Evolutionary conservation across 768 basidiomycete species (phyloP).

Genomic region (Harrya chromipes): DNA sequence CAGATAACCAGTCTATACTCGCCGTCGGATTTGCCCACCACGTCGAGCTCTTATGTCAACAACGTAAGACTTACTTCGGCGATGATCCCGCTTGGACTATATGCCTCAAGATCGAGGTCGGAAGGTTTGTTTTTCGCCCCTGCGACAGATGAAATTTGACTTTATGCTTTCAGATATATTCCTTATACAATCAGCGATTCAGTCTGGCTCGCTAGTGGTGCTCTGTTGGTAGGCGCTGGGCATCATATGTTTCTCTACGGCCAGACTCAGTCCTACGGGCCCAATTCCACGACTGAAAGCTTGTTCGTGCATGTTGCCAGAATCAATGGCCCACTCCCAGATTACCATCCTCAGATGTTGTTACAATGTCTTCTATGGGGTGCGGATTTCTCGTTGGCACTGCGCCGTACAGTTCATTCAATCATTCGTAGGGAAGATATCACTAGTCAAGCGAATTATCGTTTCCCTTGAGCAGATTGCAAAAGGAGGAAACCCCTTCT

Average conservation of each 20-base stretch:
- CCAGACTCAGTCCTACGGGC: conserved; percentile 33
- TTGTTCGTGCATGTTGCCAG: conserved; percentile 82
- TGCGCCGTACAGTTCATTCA: not conserved
- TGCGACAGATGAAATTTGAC: conserved; percentile 1
- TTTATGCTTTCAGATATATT: conserved; percentile 51
- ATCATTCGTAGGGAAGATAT: conserved; percentile 63
- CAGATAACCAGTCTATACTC: conserved; percentile 84
- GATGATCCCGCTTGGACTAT: conserved; percentile 76
- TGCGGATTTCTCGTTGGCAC: conserved; percentile 33
- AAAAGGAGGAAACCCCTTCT: conserved; percentile 12
- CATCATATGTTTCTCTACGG: conserved; percentile 83
- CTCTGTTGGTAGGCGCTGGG: conserved; percentile 76
- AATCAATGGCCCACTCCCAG: conserved; percentile 81
- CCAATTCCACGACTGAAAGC: conserved; percentile 37
- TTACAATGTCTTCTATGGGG: conserved; percentile 93
- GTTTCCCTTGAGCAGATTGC: conserved; percentile 52
- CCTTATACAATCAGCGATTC: conserved; percentile 83
- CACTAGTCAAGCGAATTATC: conserved; percentile 81
- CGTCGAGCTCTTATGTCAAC: conserved; percentile 86
- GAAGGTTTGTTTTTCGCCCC: conserved; percentile 46
- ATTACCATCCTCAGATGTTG: conserved; percentile 93
- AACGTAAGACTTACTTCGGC: conserved; percentile 89
- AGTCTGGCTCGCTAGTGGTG: conserved; percentile 85
- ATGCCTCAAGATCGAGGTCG: conserved; percentile 67
- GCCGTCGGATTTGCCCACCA: conserved; percentile 82